Conservation (phyloP, 441 rosid genomes). For the Croton setiger region DNA sequence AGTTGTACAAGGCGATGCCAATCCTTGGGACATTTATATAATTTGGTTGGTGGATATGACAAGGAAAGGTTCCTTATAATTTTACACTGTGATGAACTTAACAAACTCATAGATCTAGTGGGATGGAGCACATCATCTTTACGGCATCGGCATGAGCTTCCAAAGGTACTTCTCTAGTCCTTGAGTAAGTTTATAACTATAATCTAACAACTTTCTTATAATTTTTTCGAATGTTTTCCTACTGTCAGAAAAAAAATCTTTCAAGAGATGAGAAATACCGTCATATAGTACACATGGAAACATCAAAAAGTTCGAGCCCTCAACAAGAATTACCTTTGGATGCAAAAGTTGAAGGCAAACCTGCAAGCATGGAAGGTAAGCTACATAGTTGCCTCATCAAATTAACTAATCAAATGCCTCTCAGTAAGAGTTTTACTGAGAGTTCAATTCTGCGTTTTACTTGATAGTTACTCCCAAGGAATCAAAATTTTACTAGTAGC, state of each 20-base stretch:
- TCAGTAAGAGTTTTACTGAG: constrained; percentile 2
- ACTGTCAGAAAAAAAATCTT: constrained; percentile 42
- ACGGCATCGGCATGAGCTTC: constrained; percentile 58
- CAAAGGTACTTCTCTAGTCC: constrained; percentile 46
- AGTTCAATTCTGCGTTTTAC: constrained; percentile 11
- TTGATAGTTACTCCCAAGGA: background rate
- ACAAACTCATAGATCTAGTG: constrained; percentile 56
- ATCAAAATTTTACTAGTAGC: background rate
- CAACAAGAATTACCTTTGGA: constrained; percentile 30
- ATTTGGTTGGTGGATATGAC: background rate
- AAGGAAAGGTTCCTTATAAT: background rate
- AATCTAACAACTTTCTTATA: constrained; percentile 15
- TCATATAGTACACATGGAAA: constrained; percentile 54
- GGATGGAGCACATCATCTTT: constrained; percentile 96
- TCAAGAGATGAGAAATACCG: constrained; percentile 49
- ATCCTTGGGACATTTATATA: background rate
- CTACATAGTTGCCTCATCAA: constrained; percentile 17
- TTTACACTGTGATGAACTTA: constrained; percentile 32
- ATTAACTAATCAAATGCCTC: constrained; percentile 3
- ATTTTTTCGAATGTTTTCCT: constrained; percentile 9
- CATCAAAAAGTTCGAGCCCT: constrained; percentile 22
- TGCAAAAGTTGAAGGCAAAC: constrained; percentile 27
- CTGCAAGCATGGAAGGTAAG: constrained; percentile 68
- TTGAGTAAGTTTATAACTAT: constrained; percentile 12
- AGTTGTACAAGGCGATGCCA: background rate